Conservation (phyloP, 768 basidiomycete species). For the Leccinum broughii region DNA sequence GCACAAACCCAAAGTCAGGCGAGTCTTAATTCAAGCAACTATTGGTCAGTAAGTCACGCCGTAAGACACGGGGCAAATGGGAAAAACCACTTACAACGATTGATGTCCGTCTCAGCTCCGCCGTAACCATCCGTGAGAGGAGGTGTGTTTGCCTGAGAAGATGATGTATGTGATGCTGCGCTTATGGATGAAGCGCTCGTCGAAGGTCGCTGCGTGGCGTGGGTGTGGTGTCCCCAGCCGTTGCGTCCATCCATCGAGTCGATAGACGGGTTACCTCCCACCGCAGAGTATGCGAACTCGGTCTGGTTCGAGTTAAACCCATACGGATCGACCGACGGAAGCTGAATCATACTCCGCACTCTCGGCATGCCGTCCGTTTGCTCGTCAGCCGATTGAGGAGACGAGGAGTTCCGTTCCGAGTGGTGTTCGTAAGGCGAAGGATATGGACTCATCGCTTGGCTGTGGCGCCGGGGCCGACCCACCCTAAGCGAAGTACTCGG, state of each 20-base stretch:
- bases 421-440: conserved; percentile 77
- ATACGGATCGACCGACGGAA: conserved; percentile 72
- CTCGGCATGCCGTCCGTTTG: conserved; percentile 56
- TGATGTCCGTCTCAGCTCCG: conserved; percentile 69
- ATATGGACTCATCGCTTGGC: conserved; percentile 86
- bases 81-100: conserved; percentile 68
- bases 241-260: conserved; percentile 39
- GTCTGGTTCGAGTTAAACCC: conserved; percentile 63
- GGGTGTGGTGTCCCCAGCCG: conserved; percentile 43
- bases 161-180: conserved; percentile 73
- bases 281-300: conserved; percentile 81
- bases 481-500: conserved; percentile 60
- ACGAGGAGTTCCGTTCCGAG: conserved; percentile 68
- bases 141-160: conserved; percentile 80
- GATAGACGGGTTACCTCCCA: conserved; percentile 43
- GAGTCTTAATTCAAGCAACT: conserved; percentile 56
- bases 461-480: conserved; percentile 73
- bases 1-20: conserved; percentile 83
- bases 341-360: conserved; percentile 81
- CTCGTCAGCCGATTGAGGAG: conserved; percentile 63
- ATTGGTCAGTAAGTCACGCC: conserved; percentile 48
- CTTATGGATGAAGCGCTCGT: conserved; percentile 72
- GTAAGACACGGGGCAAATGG: conserved; percentile 30
- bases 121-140: conserved; percentile 67
- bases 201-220: conserved; percentile 59